These are phyloP conservation scores for Pythium utonaiense DNA, from an alignment of 352 stramenopile genomes.

Conservation along the genomic window DNA sequence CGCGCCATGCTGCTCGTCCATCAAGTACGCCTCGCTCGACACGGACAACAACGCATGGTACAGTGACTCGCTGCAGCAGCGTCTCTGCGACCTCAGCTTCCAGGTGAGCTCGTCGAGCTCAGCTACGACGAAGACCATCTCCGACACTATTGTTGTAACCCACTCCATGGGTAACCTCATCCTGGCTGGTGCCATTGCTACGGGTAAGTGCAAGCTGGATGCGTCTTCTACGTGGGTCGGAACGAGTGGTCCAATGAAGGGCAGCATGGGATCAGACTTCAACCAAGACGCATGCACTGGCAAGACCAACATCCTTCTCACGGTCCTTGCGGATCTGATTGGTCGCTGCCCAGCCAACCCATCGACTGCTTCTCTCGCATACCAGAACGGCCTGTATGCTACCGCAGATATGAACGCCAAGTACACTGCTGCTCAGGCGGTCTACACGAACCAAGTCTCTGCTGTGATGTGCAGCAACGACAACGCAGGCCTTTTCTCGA, in stretches of 20 bases:
- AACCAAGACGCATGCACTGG: constrained; percentile 34
- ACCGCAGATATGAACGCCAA: constrained; percentile 17
- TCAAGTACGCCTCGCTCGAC: constrained; percentile 48
- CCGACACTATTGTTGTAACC: constrained; percentile 56
- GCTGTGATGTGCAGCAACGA: constrained; percentile 38
- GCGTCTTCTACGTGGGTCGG: constrained; percentile 32
- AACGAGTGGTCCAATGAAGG: constrained; percentile 38
- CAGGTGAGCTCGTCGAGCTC: constrained; percentile 38
- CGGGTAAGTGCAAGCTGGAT: constrained; percentile 36
- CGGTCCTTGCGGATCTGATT: constrained; percentile 26
- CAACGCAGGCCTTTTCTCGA: constrained; percentile 36
- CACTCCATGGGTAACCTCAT: constrained; percentile 70
- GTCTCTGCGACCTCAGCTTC: constrained; percentile 32
- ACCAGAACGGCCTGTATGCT: constrained; percentile 33
- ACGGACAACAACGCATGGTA: constrained; percentile 41
- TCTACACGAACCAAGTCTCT: constrained; percentile 33
- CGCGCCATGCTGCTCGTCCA: constrained; percentile 55
- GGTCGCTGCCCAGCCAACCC: constrained; percentile 36
- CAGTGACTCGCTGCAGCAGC: constrained; percentile 33
- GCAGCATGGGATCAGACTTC: constrained; percentile 49
- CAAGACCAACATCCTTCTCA: constrained; percentile 22
- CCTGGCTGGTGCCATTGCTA: constrained; percentile 40
- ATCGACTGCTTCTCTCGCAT: constrained; percentile 32
- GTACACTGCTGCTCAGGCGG: constrained; percentile 33
- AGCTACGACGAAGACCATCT: constrained; percentile 31